These are phyloP conservation scores for Colletotrichum sp. DNA, from an alignment of 2,329 filamentous ascomycete genomes.

Conservation along the genomic window DNA sequence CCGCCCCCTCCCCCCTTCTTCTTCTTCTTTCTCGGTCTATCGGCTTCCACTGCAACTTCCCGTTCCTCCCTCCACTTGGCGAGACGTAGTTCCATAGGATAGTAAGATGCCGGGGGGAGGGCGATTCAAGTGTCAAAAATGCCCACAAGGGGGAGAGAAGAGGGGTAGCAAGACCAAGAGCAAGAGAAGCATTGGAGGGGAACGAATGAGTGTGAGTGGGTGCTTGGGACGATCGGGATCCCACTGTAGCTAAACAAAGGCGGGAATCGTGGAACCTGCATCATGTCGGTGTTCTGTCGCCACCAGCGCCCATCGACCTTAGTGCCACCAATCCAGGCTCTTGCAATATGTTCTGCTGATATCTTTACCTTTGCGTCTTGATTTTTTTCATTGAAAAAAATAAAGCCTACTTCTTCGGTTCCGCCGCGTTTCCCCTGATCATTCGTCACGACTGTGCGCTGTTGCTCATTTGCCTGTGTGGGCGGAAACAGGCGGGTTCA, in stretches of 20 bases:
- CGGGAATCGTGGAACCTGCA: neutral
- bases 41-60: neutral
- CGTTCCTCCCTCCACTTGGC: neutral
- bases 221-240: neutral
- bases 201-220: neutral
- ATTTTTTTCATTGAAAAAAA: neutral
- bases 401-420: neutral
- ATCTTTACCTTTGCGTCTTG: neutral
- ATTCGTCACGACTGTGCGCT: neutral
- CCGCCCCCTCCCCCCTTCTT: neutral
- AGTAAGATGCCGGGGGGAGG: neutral
- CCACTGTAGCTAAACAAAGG: neutral
- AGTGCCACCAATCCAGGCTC: neutral
- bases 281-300: neutral
- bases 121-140: neutral
- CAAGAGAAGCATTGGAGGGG: neutral
- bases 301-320: neutral
- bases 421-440: neutral
- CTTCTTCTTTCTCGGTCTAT: neutral
- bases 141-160: neutral
- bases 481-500: neutral
- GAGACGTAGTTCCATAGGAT: neutral
- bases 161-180: neutral
- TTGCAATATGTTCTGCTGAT: neutral
- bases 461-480: neutral